Conservation (phyloP, 192 early-diverging fungal genomes). For the Coemansia sp. region DNA sequence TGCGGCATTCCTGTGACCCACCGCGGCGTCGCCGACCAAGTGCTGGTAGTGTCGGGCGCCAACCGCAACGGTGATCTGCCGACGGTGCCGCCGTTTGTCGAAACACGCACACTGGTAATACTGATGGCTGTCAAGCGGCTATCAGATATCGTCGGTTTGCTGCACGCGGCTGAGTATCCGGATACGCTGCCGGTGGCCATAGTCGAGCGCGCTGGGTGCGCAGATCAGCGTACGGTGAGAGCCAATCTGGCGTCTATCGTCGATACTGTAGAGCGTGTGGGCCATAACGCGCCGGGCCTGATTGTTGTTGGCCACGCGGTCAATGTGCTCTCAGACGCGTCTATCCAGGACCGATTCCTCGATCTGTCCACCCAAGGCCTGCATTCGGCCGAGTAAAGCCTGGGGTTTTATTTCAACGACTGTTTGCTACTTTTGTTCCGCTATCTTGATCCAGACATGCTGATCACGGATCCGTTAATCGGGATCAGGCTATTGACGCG, state of each 20-base stretch:
- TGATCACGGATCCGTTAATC: neutral
- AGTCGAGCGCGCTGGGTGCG: conserved; percentile 81
- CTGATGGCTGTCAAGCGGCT: conserved; percentile 85
- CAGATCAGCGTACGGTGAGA: conserved; percentile 69
- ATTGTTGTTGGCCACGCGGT: conserved; percentile 79
- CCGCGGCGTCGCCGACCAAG: conserved; percentile 82
- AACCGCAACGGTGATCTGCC: conserved; percentile 79
- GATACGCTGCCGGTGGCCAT: conserved; percentile 69
- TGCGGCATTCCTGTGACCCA: conserved; percentile 85
- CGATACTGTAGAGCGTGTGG: conserved; percentile 62
- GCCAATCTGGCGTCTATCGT: conserved; percentile 68
- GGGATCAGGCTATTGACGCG: neutral
- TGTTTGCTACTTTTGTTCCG: too few species aligned
- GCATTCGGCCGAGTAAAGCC: conserved; percentile 47
- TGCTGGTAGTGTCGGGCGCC: conserved; percentile 81
- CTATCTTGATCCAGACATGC: neutral
- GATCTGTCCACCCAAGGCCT: conserved; percentile 40
- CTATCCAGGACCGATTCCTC: conserved; percentile 48
- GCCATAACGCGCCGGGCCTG: conserved; percentile 73
- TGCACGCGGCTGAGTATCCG: conserved; percentile 68
- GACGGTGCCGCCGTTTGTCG: conserved; percentile 65
- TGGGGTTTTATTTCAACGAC: too few species aligned
- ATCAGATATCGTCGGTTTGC: conserved; percentile 61
- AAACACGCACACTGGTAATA: conserved; percentile 75
- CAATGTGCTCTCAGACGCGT: conserved; percentile 47